These are phyloP conservation scores for Fusarium sp. DNA, from an alignment of 2,329 filamentous ascomycete species.

Conservation along the genomic window DNA sequence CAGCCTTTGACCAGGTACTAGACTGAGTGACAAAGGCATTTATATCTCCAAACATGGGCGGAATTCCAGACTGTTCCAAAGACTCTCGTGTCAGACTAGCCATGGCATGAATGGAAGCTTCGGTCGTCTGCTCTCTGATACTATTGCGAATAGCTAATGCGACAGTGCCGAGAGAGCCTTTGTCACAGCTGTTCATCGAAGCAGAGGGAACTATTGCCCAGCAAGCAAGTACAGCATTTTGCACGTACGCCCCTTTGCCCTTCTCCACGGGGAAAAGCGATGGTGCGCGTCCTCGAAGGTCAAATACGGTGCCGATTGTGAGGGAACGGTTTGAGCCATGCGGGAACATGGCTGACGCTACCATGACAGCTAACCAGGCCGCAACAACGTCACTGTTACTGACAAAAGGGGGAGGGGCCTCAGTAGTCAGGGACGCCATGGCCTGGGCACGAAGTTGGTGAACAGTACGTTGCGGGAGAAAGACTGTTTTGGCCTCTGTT, in stretches of 20 bases:
- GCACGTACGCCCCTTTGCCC: constrained; percentile 3
- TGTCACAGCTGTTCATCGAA: neutral
- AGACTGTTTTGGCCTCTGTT: constrained; percentile 9
- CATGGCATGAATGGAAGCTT: constrained; percentile 7
- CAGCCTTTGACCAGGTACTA: constrained; percentile 3
- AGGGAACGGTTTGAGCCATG: constrained; percentile 1
- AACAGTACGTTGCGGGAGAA: neutral
- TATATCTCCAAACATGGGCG: constrained; percentile 17
- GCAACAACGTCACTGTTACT: constrained; percentile 11
- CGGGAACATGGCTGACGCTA: neutral
- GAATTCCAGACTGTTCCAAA: neutral
- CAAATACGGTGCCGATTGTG: constrained; percentile 8
- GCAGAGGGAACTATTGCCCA: constrained; percentile 1
- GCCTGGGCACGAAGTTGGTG: neutral
- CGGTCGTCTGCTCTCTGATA: constrained; percentile 8
- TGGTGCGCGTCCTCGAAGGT: constrained; percentile 9
- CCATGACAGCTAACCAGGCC: constrained; percentile 7
- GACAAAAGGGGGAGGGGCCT: neutral
- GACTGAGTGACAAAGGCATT: neutral
- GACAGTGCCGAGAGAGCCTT: neutral
- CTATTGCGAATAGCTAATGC: constrained; percentile 4
- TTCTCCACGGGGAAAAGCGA: constrained; percentile 2
- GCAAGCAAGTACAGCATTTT: constrained; percentile 9
- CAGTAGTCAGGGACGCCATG: neutral
- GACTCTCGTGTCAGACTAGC: constrained; percentile 11